phyloP scores from a whole-genome alignment of 2,329 filamentous ascomycete species.

The Calonectria crousiana region DNA sequence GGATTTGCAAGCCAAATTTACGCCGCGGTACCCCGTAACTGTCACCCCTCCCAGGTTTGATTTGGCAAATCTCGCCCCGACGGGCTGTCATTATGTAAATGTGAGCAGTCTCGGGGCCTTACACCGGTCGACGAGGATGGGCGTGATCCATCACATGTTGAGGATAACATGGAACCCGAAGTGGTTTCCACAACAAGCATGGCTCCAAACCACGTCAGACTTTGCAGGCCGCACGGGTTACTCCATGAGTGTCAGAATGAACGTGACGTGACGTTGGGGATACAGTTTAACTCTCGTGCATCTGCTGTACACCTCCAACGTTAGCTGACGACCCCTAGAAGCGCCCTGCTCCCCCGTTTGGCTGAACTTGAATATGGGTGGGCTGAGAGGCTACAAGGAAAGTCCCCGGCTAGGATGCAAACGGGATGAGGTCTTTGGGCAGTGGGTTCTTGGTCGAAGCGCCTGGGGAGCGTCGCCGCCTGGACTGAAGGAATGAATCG shows the following conservation, averaged over 20 bases:
- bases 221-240: slow-evolving; percentile 6
- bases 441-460: slow-evolving; percentile 18
- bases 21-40: slow-evolving; percentile 23
- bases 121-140: slow-evolving; percentile 19
- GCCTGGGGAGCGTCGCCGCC: slow-evolving; percentile 15
- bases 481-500: slow-evolving; percentile 22
- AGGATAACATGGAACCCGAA: slow-evolving; percentile 13
- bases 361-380: slow-evolving; percentile 18
- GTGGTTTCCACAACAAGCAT: slow-evolving; percentile 18
- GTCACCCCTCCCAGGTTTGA: slow-evolving; percentile 3
- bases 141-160: slow-evolving; percentile 31
- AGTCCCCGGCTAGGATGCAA: slow-evolving; percentile 9
- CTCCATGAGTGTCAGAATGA: slow-evolving; percentile 21
- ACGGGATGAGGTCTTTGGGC: neutral
- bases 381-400: neutral
- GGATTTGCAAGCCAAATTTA: slow-evolving; percentile 36
- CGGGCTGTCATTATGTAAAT: slow-evolving; percentile 16
- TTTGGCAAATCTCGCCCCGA: slow-evolving; percentile 21
- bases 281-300: slow-evolving; percentile 21
- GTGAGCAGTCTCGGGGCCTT: slow-evolving; percentile 14
- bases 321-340: slow-evolving; percentile 11
- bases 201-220: slow-evolving; percentile 10
- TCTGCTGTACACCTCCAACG: slow-evolving; percentile 12
- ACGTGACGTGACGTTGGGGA: slow-evolving; percentile 14
- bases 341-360: slow-evolving; percentile 10